Evolutionary conservation across 306 rosid species (phyloP), one percentile per base, ranked within the genome.

Genomic region (Cicer arietinum): DNA sequence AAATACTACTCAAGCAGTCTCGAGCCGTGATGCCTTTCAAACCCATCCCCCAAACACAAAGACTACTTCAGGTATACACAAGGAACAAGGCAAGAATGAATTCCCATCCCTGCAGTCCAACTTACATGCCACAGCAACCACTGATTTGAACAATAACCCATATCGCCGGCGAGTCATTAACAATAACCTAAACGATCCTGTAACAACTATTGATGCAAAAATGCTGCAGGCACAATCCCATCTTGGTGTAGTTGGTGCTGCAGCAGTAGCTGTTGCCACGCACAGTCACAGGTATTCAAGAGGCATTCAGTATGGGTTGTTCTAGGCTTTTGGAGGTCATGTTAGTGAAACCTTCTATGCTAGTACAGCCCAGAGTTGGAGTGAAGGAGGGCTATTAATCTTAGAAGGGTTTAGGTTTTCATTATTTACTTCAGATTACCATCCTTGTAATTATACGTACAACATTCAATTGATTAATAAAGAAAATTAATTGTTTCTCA

Each of bases 221-320:
- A 75, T 89, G 52, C 51, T 77, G 46, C 91, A 80, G 35, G 91
- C 82, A 4, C 92, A 85, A 44, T 84, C 89, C 58, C 87, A 86
- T 77, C 76, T 85, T 64, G 89, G 87, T 63, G 83, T 82, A 3
- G 86, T 83, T 70, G 91, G 89, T 52, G 86, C 85, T 17, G 86
- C 86, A 4, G 85, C 89, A 22, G 84, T 90, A 17, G 85, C 88
- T 8, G 82, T 84, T 39, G 90, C 84, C 40, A 84, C 90, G 75
- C 88, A 79, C 46, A 69, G 90, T 81, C 88, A 81, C 61, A 70
- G 92, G 79, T 86, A 78, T 77, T 54, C 86, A 22, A 83, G 86
- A 20, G 66, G 83, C 9, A 65, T 80, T 42, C 81, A 83, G 71
- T 88, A 77, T 50, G 82, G 91, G 53, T 74, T 77, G 74, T 79